Base-by-base conservation (phyloP, 2,329 filamentous ascomycete genomes). In the Penicillium nordicum region DNA sequence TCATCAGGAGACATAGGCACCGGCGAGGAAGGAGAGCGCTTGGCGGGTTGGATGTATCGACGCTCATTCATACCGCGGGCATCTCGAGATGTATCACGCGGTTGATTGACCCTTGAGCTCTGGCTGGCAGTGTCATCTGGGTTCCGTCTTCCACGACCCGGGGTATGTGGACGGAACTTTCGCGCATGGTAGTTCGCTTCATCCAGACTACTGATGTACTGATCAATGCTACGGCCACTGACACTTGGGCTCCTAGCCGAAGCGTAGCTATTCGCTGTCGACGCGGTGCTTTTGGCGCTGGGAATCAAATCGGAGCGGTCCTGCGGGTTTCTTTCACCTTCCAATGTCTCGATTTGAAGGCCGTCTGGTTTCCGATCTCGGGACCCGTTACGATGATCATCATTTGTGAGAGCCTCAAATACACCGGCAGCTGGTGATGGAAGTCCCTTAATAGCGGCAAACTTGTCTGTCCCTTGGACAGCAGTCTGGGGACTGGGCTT, bases 1-100 rank as follows among this genome's bases (percentile, higher is more conserved):
- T 97, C 92, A 65, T 96, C 90, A 0, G 92, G 92, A 3, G 92
- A 96, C 92, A 97, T 97, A 3, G 92, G 91, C 2, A 96, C 83
- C 0, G 93, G 93, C 0, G 93, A 97, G 2, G 91, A 95, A 0
- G 93, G 93, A 1, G 93, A 97, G 23, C 89, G 83, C 74, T 96
- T 96, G 12, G 86, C 84, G 18, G 88, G 84, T 68, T 86, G 88
- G 60, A 88, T 91, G 61, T 86, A 88, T 23, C 87, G 83, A 43
- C 83, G 80, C 12, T 82, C 78, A 25, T 81, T 82, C 59, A 89
- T 83, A 21, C 89, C 89, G 55, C 89, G 85, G 41, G 66, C 66
- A 21, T 88, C 88, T 62, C 88, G 84, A 0, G 90, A 91, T 11
- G 74, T 72, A 18, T 89, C 87, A 23, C 86, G 81, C 11, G 79